These are phyloP conservation scores for Coleophoma eucalyptorum DNA, from an alignment of 2,329 filamentous ascomycete genomes.

Conservation along the genomic window DNA sequence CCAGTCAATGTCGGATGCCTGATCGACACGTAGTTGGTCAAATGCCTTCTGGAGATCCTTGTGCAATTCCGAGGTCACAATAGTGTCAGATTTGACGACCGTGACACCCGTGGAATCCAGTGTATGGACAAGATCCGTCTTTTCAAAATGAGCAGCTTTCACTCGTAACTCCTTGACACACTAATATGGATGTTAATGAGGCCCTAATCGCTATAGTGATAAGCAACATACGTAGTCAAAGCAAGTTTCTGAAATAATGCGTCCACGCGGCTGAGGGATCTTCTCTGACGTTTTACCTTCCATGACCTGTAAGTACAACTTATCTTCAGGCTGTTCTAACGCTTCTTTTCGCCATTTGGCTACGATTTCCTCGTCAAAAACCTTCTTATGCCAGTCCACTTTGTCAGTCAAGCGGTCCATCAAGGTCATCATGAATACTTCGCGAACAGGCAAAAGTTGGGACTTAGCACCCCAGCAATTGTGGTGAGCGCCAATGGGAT, in stretches of 20 bases:
- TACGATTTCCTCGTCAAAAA: conserved; percentile 18
- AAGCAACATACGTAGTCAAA: too few species aligned
- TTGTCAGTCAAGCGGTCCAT: conserved; percentile 24
- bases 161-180: conserved; percentile 7
- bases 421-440: conserved; percentile 21
- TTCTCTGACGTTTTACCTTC: too few species aligned
- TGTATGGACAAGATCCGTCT: too few species aligned
- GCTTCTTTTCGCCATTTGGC: conserved; percentile 23
- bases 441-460: too few species aligned
- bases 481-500: too few species aligned
- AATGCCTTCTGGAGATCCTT: conserved; percentile 39
- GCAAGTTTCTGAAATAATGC: too few species aligned
- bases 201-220: conserved; percentile 17
- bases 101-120: too few species aligned
- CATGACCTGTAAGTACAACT: conserved; percentile 27
- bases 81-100: conserved; percentile 49
- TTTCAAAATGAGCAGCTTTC: too few species aligned
- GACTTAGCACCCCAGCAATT: too few species aligned
- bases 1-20: conserved; percentile 51
- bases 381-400: conserved; percentile 18
- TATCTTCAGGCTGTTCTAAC: conserved; percentile 18
- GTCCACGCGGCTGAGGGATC: too few species aligned
- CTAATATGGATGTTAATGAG: conserved; percentile 13
- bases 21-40: conserved; percentile 44
- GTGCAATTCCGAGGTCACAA: conserved; percentile 34